Base-by-base conservation (phyloP, 2,329 filamentous ascomycete species). In the Colletotrichum nymphaeae region DNA sequence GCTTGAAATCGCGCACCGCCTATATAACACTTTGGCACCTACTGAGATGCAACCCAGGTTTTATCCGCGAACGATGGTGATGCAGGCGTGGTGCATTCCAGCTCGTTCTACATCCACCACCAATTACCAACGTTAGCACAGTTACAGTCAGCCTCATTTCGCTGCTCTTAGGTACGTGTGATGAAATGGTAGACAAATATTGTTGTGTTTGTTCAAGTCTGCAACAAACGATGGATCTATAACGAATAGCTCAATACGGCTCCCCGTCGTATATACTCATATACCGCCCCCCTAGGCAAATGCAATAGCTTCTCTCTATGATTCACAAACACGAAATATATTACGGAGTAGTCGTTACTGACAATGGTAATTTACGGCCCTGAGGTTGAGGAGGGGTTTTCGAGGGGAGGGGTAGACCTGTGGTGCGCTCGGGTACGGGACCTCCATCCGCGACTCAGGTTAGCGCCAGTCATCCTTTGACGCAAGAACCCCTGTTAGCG, bases 401-500 rank as follows among this genome's bases (percentile, higher is more conserved):
- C 42, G 1, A 46, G 3, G 42, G 42, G 37, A 42, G 37, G 42
- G 42, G 42, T 19, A 46, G 42, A 46, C 16, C 19, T 46, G 19
- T 14, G 19, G 19, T 16, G 35, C 35, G 35, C 49, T 35, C 62
- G 14, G 26, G 26, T 19, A n/a, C 2, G 16, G 26, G 59, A 5
- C 32, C 35, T 22, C 46, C 37, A 30, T 5, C 2, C 7, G 12
- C 42, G 2, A 37, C 35, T 37, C 35, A 14, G 35, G 35, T 5
- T 16, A 12, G 26, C 42, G 14, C 22, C 26, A 9, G 22, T 7
- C 52, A 7, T 5, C 14, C 67, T 30, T 16, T 19, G 4, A 19
- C 22, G 26, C 22, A 19, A 19, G 3, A 32, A 56, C 35, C 55
- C 67, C 49, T 65, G 46, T 67, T 73, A 73, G 70, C 70, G 70